Evolutionary conservation across 257 asterid species (phyloP), one percentile per base, ranked within the genome.

Genomic region (Echites panduratus): DNA sequence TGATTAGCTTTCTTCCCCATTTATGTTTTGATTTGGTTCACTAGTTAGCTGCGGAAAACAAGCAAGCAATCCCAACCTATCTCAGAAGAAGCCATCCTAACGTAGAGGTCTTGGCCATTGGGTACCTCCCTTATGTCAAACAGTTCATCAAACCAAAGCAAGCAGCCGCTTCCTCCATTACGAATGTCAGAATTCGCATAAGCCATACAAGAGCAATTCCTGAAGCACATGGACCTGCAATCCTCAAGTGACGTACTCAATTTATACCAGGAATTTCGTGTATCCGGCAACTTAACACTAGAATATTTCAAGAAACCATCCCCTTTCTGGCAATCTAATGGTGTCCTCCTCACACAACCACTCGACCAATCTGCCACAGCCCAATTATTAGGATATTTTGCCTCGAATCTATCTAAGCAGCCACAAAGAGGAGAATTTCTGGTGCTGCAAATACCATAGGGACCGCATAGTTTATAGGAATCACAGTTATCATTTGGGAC

Each of bases 41-140:
- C 45, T 41, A 5, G 45, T 41, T 41, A 41, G 5, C 45, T 4
- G 7, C 5, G 45, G 9, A 41, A 41, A 41, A 7, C 45, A 41
- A 41, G 45, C 45, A 41, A 41, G 45, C 9, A 41, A 49, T 16
- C 14, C 43, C 48, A 70, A 80, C 87, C 85, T 59, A 72, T 52
- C 24, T 78, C 84, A 6, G 83, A 80, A 57, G 73, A 54, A 0
- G 82, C 73, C 80, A 83, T 47, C 68, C 85, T 66, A 47, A 83
- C 68, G 67, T 78, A 77, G 16, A 83, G 49, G 52, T 78, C 78
- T 58, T 83, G 73, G 24, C 85, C 82, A 43, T 65, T 76, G 13
- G 76, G 11, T 14, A 75, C 19, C 57, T 70, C 61, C 52, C 66
- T 69, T 43, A 80, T 76, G 73, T 83, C 87, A 62, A 77, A 5